Evolutionary conservation across 768 basidiomycete species (phyloP), one percentile per base, ranked within the genome.

Genomic region (Leccinum variicolor): DNA sequence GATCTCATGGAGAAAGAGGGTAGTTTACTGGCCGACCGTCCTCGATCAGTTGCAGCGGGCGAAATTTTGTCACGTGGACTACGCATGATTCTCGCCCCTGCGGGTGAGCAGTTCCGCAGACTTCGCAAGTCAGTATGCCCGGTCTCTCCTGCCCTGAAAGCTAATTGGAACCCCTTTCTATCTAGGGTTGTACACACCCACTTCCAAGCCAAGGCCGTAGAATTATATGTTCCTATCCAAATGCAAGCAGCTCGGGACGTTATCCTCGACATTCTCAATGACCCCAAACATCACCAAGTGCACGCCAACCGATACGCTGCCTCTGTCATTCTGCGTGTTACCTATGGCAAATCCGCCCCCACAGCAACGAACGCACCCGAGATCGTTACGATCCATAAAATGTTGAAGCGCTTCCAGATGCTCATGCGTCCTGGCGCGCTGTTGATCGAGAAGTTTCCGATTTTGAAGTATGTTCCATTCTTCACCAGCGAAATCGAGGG

Each of bases 1-100:
- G 84, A 86, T 21, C 80, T 87, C 55, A 82, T 87, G 84, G 85
- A 87, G 64, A 82, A 81, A 52, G 82, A 86, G 61, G 84, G 85
- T n/a, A 78, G 80, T 4, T 60, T 74, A 4, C 69, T 82, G n/a
- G 80, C 78, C 1, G 85, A 85, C 62, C 73, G 85, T 51, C 85
- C 85, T 21, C 68, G 73, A 3, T 75, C 74, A 13, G 82, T 87
- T 46, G 77, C 85, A 1, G 84, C 80, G 0, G 85, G 85, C 6
- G 84, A 85, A 58, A 80, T 82, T 0, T 62, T 86, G 4, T 82
- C 81, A 0, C 81, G 83, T 3, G 85, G 84, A 0, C 80, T 86
- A 75, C 72, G 85, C 0, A 75, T 82, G 57, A 64, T 86, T 51
- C 73, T 85, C 8, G 82, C 81, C 3, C 78, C 79, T 0, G 80